These are phyloP conservation scores for Leccinellum rugosiceps DNA, from an alignment of 768 basidiomycete genomes.

Conservation along the genomic window DNA sequence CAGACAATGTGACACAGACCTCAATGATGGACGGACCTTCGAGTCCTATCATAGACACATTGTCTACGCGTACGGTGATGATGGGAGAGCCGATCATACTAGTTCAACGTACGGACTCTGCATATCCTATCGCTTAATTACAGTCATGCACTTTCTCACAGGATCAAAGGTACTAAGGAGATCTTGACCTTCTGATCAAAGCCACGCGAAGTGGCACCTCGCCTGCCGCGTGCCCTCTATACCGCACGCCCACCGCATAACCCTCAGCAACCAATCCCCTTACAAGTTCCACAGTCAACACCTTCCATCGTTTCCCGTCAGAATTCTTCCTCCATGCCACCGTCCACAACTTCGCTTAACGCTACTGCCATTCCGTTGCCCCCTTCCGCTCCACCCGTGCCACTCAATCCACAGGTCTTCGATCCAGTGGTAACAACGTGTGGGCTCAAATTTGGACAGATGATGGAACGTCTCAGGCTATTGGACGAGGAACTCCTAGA, in stretches of 20 bases:
- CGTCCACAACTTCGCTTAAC: conserved; percentile 7
- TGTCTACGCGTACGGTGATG: too few relatives aligned
- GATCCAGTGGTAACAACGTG: conserved; percentile 12
- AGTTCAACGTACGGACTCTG: conserved; percentile 40
- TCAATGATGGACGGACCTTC: too few relatives aligned
- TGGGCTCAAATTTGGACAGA: conserved; percentile 17
- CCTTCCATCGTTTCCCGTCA: conserved; percentile 1
- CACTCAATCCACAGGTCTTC: conserved; percentile 5
- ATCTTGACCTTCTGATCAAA: conserved; percentile 32
- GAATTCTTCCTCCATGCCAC: conserved; percentile 5
- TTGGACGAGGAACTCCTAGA: conserved; percentile 14
- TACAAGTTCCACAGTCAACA: conserved; percentile 20
- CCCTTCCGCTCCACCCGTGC: conserved; percentile 6
- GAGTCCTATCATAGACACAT: too few relatives aligned
- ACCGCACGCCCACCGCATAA: conserved; percentile 20
- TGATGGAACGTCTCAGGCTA: conserved; percentile 21
- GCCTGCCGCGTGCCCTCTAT: conserved; percentile 21
- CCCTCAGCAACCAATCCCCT: conserved; percentile 15
- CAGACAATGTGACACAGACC: too few relatives aligned
- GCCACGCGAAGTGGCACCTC: conserved; percentile 42
- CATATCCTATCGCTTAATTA: conserved; percentile 42
- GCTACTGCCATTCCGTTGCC: conserved; percentile 7
- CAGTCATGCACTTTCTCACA: conserved; percentile 12
- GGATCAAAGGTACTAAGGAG: conserved; percentile 41
- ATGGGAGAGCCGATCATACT: conserved; percentile 5